These are phyloP conservation scores for Lentithecium fluviatile DNA, from an alignment of 495 filamentous ascomycete genomes.

Conservation along the genomic window DNA sequence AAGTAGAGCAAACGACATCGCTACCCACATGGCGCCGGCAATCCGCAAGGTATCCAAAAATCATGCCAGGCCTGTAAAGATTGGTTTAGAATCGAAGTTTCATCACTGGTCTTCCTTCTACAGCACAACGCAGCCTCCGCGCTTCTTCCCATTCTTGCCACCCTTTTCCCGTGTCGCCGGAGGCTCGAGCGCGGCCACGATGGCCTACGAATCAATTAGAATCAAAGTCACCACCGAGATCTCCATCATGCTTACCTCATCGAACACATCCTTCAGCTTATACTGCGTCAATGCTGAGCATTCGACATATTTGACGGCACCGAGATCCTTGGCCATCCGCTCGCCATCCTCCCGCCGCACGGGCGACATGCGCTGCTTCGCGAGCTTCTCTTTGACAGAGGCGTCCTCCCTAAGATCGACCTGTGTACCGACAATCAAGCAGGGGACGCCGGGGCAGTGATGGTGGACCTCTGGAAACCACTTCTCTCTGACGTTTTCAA, in stretches of 20 bases:
- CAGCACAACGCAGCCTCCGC: slow-evolving; percentile 18
- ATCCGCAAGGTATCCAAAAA: slow-evolving; percentile 37
- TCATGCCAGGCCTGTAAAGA: slow-evolving; percentile 17
- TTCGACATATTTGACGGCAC: slow-evolving; percentile 97
- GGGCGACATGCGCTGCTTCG: slow-evolving; percentile 92
- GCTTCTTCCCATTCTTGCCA: slow-evolving; percentile 11
- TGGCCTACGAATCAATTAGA: slow-evolving; percentile 38
- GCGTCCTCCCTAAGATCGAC: slow-evolving; percentile 91
- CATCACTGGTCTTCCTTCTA: slow-evolving; percentile 3
- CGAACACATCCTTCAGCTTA: slow-evolving; percentile 98
- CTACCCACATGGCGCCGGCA: slow-evolving; percentile 38
- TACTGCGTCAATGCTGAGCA: slow-evolving; percentile 97
- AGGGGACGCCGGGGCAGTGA: slow-evolving; percentile 96
- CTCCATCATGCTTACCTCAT: slow-evolving; percentile 69
- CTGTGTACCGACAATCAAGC: slow-evolving; percentile 96
- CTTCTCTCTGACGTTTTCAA: slow-evolving; percentile 98
- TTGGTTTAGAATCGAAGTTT: slow-evolving; percentile 10
- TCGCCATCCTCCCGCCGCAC: slow-evolving; percentile 92
- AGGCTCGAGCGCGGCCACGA: slow-evolving; percentile 47
- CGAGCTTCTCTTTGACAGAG: slow-evolving; percentile 83
- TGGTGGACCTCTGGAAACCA: slow-evolving; percentile 99
- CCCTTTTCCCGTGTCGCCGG: slow-evolving; percentile 24
- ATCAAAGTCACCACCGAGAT: neutral
- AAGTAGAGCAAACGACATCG: slow-evolving; percentile 6
- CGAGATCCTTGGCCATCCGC: slow-evolving; percentile 91